A percentile compares a stretch with the other conserved stretches of the same genome.
Evolutionary conservation across 78 protist species (phyloP).

Genomic region (Dictyostelium purpureum): DNA sequence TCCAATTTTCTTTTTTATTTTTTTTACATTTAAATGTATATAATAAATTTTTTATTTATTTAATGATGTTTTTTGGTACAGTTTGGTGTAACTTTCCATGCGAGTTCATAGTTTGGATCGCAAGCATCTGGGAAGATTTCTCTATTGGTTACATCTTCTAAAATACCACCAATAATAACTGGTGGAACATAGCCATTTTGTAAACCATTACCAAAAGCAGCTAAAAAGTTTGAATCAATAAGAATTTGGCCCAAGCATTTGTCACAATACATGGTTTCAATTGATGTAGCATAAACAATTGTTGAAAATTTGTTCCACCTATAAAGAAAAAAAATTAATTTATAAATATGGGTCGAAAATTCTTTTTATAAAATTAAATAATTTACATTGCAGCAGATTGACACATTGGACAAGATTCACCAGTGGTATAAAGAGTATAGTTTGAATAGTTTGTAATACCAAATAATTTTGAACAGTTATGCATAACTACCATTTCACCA

Average conservation of each 20-base stretch:
- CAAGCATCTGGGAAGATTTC: background rate
- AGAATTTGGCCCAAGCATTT: constrained; percentile 20
- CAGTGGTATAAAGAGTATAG: constrained; percentile 20
- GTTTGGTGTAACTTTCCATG: background rate
- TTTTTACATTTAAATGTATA: no score
- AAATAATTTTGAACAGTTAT: background rate
- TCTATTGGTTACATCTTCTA: constrained; percentile 15
- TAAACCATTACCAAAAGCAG: constrained; percentile 18
- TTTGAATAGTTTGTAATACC: background rate
- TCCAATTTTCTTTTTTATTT: no score
- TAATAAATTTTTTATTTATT: no score
- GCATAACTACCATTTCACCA: constrained; percentile 22
- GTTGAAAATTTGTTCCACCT: background rate
- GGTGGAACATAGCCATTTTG: background rate
- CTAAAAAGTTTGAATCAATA: constrained; percentile 7
- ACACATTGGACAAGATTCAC: constrained; percentile 50
- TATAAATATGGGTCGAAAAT: no score
- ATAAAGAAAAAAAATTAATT: no score
- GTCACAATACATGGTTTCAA: constrained; percentile 32
- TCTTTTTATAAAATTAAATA: no score
- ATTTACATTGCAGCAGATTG: constrained; percentile 14
- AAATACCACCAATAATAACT: constrained; percentile 7
- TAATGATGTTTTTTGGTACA: background rate
- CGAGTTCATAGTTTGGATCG: background rate
- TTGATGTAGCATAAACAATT: constrained; percentile 3